Percentiles rank a stretch among this genome's conserved stretches.
Evolutionary conservation across 495 filamentous ascomycete species (phyloP).

Genomic region (Aspergillus affinis): DNA sequence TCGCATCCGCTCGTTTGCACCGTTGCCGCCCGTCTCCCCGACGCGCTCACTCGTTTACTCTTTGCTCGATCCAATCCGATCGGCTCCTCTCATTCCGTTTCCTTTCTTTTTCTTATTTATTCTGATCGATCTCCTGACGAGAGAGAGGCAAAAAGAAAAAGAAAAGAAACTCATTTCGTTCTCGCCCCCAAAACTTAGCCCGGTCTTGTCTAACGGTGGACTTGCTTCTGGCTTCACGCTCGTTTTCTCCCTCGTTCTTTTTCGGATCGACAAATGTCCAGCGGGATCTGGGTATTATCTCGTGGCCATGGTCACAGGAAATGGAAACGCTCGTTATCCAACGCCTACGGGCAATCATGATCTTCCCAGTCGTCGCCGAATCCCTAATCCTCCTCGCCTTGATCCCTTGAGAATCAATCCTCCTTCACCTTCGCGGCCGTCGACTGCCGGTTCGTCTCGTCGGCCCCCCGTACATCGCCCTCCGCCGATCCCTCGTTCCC

Average conservation of each 20-base stretch:
- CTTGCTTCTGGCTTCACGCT: conserved; percentile 8
- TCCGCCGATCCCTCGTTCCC: conserved; percentile 30
- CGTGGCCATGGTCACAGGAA: conserved; percentile 54
- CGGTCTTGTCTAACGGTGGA: conserved; percentile 2
- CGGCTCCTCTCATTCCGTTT: not conserved
- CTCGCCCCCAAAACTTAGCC: conserved; percentile 1
- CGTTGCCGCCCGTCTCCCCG: conserved; percentile 3
- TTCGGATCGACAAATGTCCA: conserved; percentile 45
- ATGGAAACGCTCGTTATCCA: conserved; percentile 41
- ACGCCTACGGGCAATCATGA: conserved; percentile 35
- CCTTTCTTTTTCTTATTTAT: not conserved
- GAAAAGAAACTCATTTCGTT: not conserved
- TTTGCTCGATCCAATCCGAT: not conserved
- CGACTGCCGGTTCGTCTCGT: conserved; percentile 22
- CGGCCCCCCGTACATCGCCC: conserved; percentile 26
- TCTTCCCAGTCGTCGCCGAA: conserved; percentile 35
- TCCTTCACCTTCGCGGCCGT: conserved; percentile 27
- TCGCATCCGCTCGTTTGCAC: conserved; percentile 16
- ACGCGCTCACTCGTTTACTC: conserved; percentile 8
- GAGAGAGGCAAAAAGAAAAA: not conserved
- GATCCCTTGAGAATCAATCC: conserved; percentile 37
- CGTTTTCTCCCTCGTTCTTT: conserved; percentile 8
- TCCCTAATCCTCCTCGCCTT: conserved; percentile 34
- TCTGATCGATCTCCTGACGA: not conserved
- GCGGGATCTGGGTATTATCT: conserved; percentile 39